phyloP scores from a whole-genome alignment of 164 flowering plant genomes.

The Tinospora cordifolia region DNA sequence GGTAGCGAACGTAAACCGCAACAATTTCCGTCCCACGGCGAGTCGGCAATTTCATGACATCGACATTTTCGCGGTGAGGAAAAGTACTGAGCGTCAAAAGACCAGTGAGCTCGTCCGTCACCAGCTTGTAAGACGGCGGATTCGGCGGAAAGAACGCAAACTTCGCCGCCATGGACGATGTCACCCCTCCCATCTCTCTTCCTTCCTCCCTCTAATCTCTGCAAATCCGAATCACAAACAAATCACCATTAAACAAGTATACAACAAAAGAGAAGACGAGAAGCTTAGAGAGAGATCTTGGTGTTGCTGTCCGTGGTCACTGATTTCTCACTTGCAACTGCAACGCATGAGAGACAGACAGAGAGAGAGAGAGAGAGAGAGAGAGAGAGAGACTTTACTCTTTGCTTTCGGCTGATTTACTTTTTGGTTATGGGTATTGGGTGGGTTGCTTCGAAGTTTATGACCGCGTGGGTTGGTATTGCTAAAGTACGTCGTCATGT shows the following conservation, averaged over 20 bases:
- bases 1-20: constrained; percentile 66
- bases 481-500: neutral
- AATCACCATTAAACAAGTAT: too few species aligned
- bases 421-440: too few species aligned
- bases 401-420: neutral
- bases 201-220: neutral
- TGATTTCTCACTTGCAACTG: neutral
- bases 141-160: constrained; percentile 88
- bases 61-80: constrained; percentile 89
- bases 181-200: constrained; percentile 74
- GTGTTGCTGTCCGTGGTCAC: neutral
- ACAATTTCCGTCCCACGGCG: constrained; percentile 71
- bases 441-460: neutral
- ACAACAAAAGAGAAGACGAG: neutral
- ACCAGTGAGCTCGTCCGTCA: constrained; percentile 51
- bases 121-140: constrained; percentile 75
- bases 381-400: neutral
- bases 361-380: too few species aligned
- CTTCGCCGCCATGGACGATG: constrained; percentile 95
- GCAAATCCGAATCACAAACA: neutral
- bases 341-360: too few species aligned
- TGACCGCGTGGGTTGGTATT: neutral
- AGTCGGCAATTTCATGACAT: constrained; percentile 56
- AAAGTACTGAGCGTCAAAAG: constrained; percentile 47
- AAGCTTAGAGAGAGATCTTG: constrained; percentile 1